phyloP scores from a whole-genome alignment of 2,329 filamentous ascomycete species.

The Monilinia vaccinii-corymbosi region DNA sequence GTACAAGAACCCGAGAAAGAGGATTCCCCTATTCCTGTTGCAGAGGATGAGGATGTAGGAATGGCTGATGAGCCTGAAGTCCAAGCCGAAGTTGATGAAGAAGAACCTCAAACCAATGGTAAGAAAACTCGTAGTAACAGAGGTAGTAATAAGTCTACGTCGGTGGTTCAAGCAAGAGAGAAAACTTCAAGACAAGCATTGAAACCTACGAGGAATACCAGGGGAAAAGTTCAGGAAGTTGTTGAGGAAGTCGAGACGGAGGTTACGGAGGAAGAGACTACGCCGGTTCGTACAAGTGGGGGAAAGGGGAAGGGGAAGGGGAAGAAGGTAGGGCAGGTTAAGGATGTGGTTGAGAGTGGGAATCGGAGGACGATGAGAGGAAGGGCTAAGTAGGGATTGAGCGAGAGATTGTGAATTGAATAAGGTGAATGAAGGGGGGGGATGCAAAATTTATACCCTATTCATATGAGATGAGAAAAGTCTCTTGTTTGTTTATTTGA shows the following conservation, averaged over 20 bases:
- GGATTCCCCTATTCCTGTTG: conserved; percentile 4
- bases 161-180: background rate
- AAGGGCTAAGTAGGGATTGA: background rate
- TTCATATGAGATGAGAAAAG: background rate
- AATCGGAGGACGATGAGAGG: background rate
- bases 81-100: background rate
- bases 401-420: background rate
- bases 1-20: conserved; percentile 23
- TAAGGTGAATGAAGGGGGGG: too few relatives aligned
- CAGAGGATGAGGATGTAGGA: conserved; percentile 6
- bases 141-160: background rate
- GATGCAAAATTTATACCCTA: background rate
- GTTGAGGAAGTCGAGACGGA: background rate
- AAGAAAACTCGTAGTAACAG: background rate
- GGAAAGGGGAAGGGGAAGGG: background rate
- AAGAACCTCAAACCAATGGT: background rate
- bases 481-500: too few relatives aligned
- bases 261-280: background rate
- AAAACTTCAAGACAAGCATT: background rate
- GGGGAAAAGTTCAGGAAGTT: background rate
- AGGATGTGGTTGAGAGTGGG: background rate
- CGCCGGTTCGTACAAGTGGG: background rate
- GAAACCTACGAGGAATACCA: background rate
- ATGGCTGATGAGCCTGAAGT: background rate
- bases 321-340: background rate